Evolutionary conservation across 805 yeast genomes (phyloP).

Genomic region (Cyberlindnera xishuangbannaensis): DNA sequence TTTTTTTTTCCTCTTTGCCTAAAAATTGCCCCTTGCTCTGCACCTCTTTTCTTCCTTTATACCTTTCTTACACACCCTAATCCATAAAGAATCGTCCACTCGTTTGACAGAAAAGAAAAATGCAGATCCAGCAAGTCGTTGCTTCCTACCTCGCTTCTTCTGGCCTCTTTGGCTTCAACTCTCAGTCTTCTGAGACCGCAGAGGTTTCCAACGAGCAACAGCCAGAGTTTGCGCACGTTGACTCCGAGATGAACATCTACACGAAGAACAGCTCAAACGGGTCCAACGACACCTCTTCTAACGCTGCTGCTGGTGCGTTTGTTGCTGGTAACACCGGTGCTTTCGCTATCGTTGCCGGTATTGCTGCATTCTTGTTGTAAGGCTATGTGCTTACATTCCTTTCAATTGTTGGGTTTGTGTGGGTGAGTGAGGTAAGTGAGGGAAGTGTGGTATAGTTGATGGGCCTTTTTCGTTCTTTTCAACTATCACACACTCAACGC

Average conservation of each 20-base stretch:
- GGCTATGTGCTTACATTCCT: background rate
- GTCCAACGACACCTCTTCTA: conserved; percentile 24
- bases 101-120: too few relatives aligned
- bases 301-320: conserved; percentile 21
- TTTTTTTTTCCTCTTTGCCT: conserved; percentile 2
- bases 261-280: conserved; percentile 17
- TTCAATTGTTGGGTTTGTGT: background rate
- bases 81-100: too few relatives aligned
- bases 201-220: conserved; percentile 8
- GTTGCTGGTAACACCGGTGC: conserved; percentile 18
- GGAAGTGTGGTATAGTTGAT: too few relatives aligned
- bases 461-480: background rate
- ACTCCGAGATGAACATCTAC: conserved; percentile 10
- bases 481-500: too few relatives aligned
- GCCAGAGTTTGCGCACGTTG: conserved; percentile 18
- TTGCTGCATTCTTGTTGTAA: conserved; percentile 24
- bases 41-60: too few relatives aligned
- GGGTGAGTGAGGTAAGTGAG: too few relatives aligned
- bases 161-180: conserved; percentile 13
- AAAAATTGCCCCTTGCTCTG: background rate
- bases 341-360: conserved; percentile 22
- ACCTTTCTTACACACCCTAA: too few relatives aligned
- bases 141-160: conserved; percentile 25
- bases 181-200: conserved; percentile 5
- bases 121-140: conserved; percentile 28